Conservation (phyloP, 768 basidiomycete genomes). For the Serendipita sp. region DNA sequence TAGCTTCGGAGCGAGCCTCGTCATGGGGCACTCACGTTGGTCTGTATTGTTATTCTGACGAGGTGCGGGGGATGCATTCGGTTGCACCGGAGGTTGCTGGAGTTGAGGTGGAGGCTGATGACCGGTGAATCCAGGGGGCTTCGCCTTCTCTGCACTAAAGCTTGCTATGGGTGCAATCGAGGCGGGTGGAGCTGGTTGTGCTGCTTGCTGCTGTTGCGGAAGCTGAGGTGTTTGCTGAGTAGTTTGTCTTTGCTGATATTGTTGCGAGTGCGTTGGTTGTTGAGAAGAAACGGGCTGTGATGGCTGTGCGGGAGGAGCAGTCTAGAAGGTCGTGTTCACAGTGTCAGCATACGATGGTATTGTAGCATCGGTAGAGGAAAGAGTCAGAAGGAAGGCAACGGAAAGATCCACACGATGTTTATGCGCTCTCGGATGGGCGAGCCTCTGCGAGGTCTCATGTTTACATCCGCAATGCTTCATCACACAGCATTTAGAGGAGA, state of each 20-base stretch:
- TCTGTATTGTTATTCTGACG: neutral
- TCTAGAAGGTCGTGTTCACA: neutral
- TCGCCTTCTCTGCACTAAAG: constrained; percentile 7
- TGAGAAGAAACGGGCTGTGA: neutral
- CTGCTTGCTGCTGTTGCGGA: neutral
- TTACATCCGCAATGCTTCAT: constrained; percentile 36
- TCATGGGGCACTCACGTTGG: neutral
- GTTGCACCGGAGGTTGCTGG: neutral
- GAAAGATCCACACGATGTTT: constrained; percentile 35
- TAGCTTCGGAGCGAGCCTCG: neutral
- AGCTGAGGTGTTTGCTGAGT: neutral
- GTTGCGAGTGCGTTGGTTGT: neutral
- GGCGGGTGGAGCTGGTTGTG: neutral
- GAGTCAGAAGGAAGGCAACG: constrained; percentile 48
- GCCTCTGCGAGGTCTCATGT: constrained; percentile 20
- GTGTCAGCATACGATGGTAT: neutral
- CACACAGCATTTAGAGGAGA: constrained; percentile 13
- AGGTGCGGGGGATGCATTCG: neutral
- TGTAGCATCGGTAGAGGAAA: neutral
- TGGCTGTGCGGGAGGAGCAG: neutral
- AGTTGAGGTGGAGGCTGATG: neutral
- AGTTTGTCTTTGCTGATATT: neutral
- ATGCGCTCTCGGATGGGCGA: constrained; percentile 30
- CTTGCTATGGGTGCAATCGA: neutral
- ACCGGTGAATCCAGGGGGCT: neutral